Evolutionary conservation across 495 filamentous ascomycete species (phyloP).

Genomic region (Rhypophila decipiens): DNA sequence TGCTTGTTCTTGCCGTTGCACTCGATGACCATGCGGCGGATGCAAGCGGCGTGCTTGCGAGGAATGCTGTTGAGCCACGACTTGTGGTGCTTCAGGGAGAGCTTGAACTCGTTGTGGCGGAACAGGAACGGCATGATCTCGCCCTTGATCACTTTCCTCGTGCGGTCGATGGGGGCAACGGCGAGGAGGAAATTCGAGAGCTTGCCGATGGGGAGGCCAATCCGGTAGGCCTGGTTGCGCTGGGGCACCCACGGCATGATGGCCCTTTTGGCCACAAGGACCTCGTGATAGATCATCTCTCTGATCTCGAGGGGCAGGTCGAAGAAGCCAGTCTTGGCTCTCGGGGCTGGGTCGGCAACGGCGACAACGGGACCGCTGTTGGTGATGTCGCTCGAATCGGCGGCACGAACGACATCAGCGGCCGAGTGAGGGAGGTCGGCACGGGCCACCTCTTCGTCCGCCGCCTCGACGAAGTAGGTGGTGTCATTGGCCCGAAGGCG

Average conservation of each 20-base stretch:
- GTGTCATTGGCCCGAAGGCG: too few relatives aligned
- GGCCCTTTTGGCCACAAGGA: neutral
- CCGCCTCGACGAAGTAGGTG: too few relatives aligned
- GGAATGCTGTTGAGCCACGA: neutral
- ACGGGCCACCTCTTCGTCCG: too few relatives aligned
- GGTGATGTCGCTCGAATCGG: too few relatives aligned
- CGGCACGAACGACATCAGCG: too few relatives aligned
- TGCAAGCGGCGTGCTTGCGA: neutral
- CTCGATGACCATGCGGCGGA: neutral
- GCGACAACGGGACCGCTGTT: too few relatives aligned
- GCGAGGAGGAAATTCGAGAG: too few relatives aligned
- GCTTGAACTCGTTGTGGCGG: neutral
- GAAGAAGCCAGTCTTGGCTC: too few relatives aligned
- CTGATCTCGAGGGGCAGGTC: conserved; percentile 3
- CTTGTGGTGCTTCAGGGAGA: neutral
- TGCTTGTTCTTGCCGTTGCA: neutral
- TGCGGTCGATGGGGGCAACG: neutral
- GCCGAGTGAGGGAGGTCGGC: too few relatives aligned
- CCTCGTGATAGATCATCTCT: neutral
- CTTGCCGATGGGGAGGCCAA: neutral
- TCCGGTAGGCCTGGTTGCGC: too few relatives aligned
- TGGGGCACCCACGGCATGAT: neutral
- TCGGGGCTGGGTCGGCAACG: too few relatives aligned
- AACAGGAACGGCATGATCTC: neutral
- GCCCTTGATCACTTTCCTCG: neutral